Conservation (phyloP, 768 basidiomycete genomes). For the Ephemerocybe angulata region DNA sequence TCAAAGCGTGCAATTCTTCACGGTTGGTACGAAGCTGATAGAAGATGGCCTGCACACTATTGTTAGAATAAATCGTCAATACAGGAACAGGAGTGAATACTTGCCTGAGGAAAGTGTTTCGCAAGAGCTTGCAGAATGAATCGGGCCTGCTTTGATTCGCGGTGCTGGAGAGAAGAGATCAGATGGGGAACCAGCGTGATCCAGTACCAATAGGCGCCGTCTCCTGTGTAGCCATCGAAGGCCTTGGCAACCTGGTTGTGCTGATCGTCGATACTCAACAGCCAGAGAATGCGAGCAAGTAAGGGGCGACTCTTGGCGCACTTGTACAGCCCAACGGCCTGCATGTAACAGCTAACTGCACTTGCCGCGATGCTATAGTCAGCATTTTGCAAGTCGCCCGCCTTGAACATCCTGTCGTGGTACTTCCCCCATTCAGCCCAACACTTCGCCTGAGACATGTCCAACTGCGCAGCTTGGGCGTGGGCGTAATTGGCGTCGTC, state of each 20-base stretch:
- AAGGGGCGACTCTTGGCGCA: conserved; percentile 88
- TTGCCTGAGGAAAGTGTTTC: conserved; percentile 86
- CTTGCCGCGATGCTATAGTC: conserved; percentile 69
- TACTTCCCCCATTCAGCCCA: conserved; percentile 99
- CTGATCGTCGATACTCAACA: conserved; percentile 87
- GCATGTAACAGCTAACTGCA: conserved; percentile 96
- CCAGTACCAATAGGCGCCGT: conserved; percentile 98
- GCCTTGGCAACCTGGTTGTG: conserved; percentile 67
- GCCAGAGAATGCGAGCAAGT: conserved; percentile 91
- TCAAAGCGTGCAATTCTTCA: conserved; percentile 41
- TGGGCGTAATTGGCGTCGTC: conserved; percentile 92
- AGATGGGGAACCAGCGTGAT: conserved; percentile 95
- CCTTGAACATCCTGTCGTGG: conserved; percentile 92
- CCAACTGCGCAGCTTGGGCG: conserved; percentile 93
- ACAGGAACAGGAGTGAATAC: conserved; percentile 18
- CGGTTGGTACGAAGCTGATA: conserved; percentile 83
- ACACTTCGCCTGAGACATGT: conserved; percentile 90
- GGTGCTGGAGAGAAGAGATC: conserved; percentile 80
- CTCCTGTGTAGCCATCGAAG: conserved; percentile 95
- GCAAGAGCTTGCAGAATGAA: conserved; percentile 87
- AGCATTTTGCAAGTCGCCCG: conserved; percentile 60
- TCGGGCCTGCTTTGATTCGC: conserved; percentile 91
- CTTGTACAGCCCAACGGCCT: conserved; percentile 95
- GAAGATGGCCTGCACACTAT: conserved; percentile 72
- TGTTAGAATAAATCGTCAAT: neutral